Base-by-base conservation (phyloP, 2,329 filamentous ascomycete species). In the Ceratocystis papillata region DNA sequence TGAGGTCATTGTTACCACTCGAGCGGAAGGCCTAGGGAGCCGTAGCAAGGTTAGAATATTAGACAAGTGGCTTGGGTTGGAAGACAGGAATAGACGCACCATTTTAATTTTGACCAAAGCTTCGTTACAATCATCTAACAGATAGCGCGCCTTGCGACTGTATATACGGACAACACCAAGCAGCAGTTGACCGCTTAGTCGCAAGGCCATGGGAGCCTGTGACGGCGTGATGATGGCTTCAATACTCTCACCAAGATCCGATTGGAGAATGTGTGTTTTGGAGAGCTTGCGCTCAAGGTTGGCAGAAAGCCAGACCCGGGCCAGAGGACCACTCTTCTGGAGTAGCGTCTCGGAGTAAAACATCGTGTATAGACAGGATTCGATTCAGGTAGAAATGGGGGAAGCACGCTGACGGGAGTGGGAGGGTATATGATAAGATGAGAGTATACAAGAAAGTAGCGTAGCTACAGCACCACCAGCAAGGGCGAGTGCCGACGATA, bases 201-300 rank as follows among this genome's bases (percentile, higher is more conserved):
- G 90, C 72, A 99, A 78, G 37, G 94, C 94, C 84, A 99, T 93
- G 37, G 94, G 94, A 53, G 93, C 94, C 77, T 96, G 90, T 70
- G 88, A 89, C 62, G 90, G 90, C 67, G 89, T 90, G 70, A 97
- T 94, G 75, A 99, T 99, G 71, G 91, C 90, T 75, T 90, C 88
- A 70, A 99, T 92, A 76, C 92, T 96, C 78, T 91, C 90, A 72
- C 93, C 88, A 71, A 99, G 88, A 78, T 96, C 95, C 68, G 92
- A 93, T 74, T 96, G 90, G 70, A 99, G 76, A 71, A 97, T 94
- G 73, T 96, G 91, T 69, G 90, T 91, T 79, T 99, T 99, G 71
- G 92, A 96, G 68, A 99, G 86, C 79, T 97, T 99, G 81, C 93
- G 91, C 83, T 97, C 94, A 70, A 97, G 82, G 77, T 97, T 99